phyloP scores from a whole-genome alignment of 495 filamentous ascomycete genomes.

The Daldinia decipiens region DNA sequence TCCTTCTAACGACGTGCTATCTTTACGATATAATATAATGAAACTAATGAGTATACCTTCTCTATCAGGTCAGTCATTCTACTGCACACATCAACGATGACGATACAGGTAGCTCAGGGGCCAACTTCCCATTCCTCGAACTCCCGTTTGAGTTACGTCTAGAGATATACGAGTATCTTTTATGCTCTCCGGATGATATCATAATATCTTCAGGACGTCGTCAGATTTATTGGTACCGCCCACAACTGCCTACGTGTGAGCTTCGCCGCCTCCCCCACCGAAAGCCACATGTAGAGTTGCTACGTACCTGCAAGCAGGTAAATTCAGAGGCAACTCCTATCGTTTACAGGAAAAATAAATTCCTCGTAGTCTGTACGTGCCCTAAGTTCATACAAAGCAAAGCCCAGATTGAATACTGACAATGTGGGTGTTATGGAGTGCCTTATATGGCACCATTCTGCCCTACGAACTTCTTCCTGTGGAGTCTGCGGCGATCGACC shows the following conservation, averaged over 20 bases:
- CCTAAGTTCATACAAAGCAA: neutral
- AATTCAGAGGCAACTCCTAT: conserved; percentile 48
- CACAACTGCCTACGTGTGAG: neutral
- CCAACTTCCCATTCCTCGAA: conserved; percentile 49
- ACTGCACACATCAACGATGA: neutral
- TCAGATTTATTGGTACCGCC: conserved; percentile 7
- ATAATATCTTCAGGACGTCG: conserved; percentile 30
- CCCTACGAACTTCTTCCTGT: conserved; percentile 31
- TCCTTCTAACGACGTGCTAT: neutral
- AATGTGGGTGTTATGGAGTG: neutral
- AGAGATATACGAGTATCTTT: conserved; percentile 53
- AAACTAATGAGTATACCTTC: conserved; percentile 1
- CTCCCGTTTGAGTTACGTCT: conserved; percentile 58
- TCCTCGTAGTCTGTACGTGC: conserved; percentile 43
- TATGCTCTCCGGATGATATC: conserved; percentile 42
- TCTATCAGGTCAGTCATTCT: neutral
- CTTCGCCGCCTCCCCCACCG: neutral
- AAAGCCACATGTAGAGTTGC: conserved; percentile 41
- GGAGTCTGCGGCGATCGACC: conserved; percentile 42
- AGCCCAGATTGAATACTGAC: neutral
- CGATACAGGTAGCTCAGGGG: neutral
- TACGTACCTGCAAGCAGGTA: conserved; percentile 48
- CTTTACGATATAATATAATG: neutral
- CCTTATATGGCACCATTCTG: neutral
- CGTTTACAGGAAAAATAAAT: conserved; percentile 49